Evolutionary conservation across 2,329 filamentous ascomycete species (phyloP).

Genomic region (Xylariales sp.): DNA sequence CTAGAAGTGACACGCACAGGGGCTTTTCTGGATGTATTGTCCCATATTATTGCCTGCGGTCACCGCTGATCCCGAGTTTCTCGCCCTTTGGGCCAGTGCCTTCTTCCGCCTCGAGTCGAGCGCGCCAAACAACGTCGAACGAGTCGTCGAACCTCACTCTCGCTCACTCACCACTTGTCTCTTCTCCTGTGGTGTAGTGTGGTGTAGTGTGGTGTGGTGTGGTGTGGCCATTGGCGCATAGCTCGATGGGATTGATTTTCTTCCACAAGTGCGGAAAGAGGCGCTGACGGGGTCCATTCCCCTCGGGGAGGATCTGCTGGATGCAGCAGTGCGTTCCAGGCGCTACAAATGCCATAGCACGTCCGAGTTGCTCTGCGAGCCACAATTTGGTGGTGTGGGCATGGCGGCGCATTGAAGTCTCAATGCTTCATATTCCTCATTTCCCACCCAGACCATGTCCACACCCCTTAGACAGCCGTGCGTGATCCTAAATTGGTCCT

Average conservation of each 20-base stretch:
- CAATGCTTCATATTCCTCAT: constrained; percentile 25
- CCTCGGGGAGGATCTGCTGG: constrained; percentile 1
- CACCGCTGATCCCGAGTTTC: neutral
- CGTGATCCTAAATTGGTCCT: constrained; percentile 23
- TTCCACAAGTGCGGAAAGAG: constrained; percentile 2
- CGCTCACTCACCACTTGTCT: no score
- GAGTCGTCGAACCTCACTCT: neutral
- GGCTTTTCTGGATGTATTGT: neutral
- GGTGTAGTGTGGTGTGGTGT: no score
- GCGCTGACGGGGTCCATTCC: constrained; percentile 1
- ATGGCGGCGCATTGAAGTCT: constrained; percentile 28
- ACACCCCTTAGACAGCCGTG: constrained; percentile 23
- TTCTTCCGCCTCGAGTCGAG: no score
- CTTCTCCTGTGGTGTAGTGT: no score
- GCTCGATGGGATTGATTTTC: neutral
- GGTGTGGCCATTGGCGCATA: neutral
- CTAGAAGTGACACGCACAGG: constrained; percentile 4
- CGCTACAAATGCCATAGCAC: constrained; percentile 9
- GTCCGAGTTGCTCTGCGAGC: constrained; percentile 18
- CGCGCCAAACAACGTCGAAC: neutral
- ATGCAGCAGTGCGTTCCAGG: constrained; percentile 3
- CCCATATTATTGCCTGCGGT: neutral
- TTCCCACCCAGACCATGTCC: constrained; percentile 27
- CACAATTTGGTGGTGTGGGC: no score
- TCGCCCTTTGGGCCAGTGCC: neutral